These are phyloP conservation scores for Stellera chamaejasme DNA, from an alignment of 345 rosid genomes.

Conservation along the genomic window DNA sequence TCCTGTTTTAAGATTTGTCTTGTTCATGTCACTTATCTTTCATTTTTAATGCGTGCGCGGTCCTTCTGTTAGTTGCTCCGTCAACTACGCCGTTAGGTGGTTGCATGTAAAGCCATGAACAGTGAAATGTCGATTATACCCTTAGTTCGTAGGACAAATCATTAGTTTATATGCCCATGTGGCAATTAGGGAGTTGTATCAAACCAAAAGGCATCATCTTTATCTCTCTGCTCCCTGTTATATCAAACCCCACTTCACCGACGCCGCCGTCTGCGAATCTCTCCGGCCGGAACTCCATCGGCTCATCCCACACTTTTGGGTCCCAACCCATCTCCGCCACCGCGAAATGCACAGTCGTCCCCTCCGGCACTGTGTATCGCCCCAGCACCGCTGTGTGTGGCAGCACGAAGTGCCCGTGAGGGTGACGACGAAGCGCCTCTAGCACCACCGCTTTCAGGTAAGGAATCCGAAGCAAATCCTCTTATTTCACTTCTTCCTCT, in stretches of 20 bases:
- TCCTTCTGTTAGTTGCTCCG: too few species aligned
- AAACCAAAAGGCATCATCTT: constrained; percentile 1
- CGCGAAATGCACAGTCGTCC: constrained; percentile 4
- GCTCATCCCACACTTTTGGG: constrained; percentile 29
- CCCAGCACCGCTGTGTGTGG: constrained; percentile 2
- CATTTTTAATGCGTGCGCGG: too few species aligned
- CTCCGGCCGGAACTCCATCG: constrained; percentile 18
- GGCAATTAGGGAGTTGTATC: too few species aligned
- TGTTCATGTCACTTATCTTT: too few species aligned
- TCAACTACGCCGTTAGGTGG: too few species aligned
- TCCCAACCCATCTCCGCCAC: constrained; percentile 27
- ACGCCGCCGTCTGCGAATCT: neutral
- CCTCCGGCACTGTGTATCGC: neutral
- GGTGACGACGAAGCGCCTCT: constrained; percentile 27
- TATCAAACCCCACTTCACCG: neutral
- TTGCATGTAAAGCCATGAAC: too few species aligned
- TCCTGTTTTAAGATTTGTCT: too few species aligned
- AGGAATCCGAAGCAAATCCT: constrained; percentile 23
- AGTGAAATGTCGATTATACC: too few species aligned
- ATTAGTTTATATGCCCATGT: too few species aligned
- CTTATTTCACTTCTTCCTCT: constrained; percentile 18
- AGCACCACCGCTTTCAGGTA: constrained; percentile 28
- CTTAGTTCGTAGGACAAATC: too few species aligned
- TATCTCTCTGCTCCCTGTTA: neutral
- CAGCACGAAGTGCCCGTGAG: constrained; percentile 22